A percentile compares a stretch with the other conserved stretches of the same genome.
Evolutionary conservation across 208 protist species (phyloP).

Genomic region (Trypanosoma rangeli): DNA sequence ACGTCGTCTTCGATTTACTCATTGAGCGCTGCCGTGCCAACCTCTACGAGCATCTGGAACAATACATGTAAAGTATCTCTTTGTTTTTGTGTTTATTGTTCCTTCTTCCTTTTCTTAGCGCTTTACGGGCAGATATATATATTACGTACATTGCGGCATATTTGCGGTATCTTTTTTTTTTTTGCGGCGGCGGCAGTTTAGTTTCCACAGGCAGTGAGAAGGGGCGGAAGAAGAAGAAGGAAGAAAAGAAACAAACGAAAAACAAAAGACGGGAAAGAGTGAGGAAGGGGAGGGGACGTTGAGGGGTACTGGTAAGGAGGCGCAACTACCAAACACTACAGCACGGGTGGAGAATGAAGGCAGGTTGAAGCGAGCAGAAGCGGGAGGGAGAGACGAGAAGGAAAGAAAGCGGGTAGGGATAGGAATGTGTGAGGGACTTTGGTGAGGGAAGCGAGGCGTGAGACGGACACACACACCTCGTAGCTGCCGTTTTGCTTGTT

Average conservation of each 20-base stretch:
- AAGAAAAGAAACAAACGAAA: no score
- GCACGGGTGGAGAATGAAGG: no score
- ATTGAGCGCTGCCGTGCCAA: slow-evolving; percentile 53
- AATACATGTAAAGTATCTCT: slow-evolving; percentile 45
- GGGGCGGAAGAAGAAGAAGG: no score
- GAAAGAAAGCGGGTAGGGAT: slow-evolving; percentile 12
- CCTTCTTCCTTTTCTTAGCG: slow-evolving; percentile 17
- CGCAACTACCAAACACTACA: no score
- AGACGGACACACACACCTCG: no score
- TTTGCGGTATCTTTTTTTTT: slow-evolving; percentile 2
- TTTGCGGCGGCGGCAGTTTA: neutral
- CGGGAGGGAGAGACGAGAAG: neutral
- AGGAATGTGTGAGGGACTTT: neutral
- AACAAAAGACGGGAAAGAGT: no score
- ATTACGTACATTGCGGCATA: neutral
- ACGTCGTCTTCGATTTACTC: slow-evolving; percentile 53
- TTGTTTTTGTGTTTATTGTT: slow-evolving; percentile 14
- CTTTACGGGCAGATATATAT: slow-evolving; percentile 3
- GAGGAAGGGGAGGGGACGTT: no score
- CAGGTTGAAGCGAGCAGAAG: slow-evolving; percentile 10
- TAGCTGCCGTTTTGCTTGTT: no score
- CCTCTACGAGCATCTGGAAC: slow-evolving; percentile 73
- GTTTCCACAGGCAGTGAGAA: slow-evolving; percentile 1
- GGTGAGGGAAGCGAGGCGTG: no score
- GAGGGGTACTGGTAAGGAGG: no score